These are phyloP conservation scores for Aspergillus fischeri DNA, from an alignment of 2,329 filamentous ascomycete species.

Conservation along the genomic window DNA sequence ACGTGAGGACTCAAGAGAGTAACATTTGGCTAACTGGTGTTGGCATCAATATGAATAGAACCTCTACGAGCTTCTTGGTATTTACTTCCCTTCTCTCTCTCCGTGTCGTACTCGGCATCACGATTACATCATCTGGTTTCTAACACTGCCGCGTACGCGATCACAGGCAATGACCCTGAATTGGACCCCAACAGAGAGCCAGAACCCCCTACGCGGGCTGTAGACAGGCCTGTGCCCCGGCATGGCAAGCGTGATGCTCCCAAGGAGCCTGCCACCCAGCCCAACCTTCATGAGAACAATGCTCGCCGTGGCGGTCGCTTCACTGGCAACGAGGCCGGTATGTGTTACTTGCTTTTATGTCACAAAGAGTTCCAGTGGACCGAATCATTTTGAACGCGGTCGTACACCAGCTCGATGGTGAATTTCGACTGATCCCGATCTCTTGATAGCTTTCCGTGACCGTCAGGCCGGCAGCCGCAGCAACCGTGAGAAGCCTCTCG, in stretches of 20 bases:
- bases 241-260: slow-evolving; percentile 83
- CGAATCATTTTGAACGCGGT: too few species aligned
- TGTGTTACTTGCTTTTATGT: slow-evolving; percentile 37
- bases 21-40: slow-evolving; percentile 32
- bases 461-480: slow-evolving; percentile 72
- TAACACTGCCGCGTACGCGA: slow-evolving; percentile 26
- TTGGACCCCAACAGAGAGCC: slow-evolving; percentile 70
- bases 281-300: slow-evolving; percentile 27
- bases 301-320: slow-evolving; percentile 50
- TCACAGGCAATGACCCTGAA: slow-evolving; percentile 64
- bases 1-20: neutral
- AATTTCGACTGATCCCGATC: slow-evolving; percentile 13
- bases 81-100: slow-evolving; percentile 22
- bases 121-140: slow-evolving; percentile 22
- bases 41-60: slow-evolving; percentile 58
- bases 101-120: slow-evolving; percentile 13
- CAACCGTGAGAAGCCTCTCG: slow-evolving; percentile 77
- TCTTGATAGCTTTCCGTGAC: slow-evolving; percentile 74
- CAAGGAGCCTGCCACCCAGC: slow-evolving; percentile 60
- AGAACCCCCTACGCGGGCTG: slow-evolving; percentile 76
- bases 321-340: slow-evolving; percentile 83
- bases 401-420: slow-evolving; percentile 1
- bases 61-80: slow-evolving; percentile 98
- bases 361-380: neutral
- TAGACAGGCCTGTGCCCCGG: slow-evolving; percentile 76